Percentiles rank a stretch among this genome's conserved stretches.
These are phyloP conservation scores for Cyathus striatus DNA, from an alignment of 768 basidiomycete genomes.

Conservation along the genomic window DNA sequence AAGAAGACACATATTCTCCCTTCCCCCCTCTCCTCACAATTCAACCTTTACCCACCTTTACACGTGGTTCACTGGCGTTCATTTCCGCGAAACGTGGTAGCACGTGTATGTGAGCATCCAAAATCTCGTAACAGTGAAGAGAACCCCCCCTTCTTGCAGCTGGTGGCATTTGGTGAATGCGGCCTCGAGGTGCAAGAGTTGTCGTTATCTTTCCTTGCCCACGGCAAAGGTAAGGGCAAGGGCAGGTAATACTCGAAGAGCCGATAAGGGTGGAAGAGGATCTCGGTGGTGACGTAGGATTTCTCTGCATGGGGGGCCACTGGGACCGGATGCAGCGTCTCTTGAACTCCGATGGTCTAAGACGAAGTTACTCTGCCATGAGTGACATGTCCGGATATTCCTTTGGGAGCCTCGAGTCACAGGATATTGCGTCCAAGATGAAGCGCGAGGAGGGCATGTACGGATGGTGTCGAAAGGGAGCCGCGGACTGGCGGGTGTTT, in stretches of 20 bases:
- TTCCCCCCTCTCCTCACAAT: slow-evolving; percentile 57
- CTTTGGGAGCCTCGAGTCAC: slow-evolving; percentile 45
- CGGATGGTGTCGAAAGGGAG: slow-evolving; percentile 71
- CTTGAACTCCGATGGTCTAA: slow-evolving; percentile 26
- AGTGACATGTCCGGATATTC: slow-evolving; percentile 40
- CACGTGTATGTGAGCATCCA: slow-evolving; percentile 41
- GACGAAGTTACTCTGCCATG: slow-evolving; percentile 37
- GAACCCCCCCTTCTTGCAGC: slow-evolving; percentile 50
- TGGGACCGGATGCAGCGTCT: slow-evolving; percentile 42
- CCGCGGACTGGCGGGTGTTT: slow-evolving; percentile 74
- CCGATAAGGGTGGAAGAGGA: slow-evolving; percentile 53
- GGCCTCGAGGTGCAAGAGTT: slow-evolving; percentile 76
- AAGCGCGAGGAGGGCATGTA: slow-evolving; percentile 64
- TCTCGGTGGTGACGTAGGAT: slow-evolving; percentile 59
- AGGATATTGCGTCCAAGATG: slow-evolving; percentile 40
- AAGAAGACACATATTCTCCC: slow-evolving; percentile 63
- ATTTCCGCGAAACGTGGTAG: slow-evolving; percentile 46
- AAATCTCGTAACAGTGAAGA: slow-evolving; percentile 14
- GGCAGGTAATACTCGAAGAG: slow-evolving; percentile 37
- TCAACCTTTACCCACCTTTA: slow-evolving; percentile 44
- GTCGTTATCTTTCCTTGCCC: slow-evolving; percentile 45
- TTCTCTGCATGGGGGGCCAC: slow-evolving; percentile 46
- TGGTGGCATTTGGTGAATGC: slow-evolving; percentile 63
- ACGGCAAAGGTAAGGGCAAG: slow-evolving; percentile 47
- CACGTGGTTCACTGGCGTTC: slow-evolving; percentile 53